Base-by-base conservation (phyloP, 1,284 basidiomycete genomes). In the Irpex sp. region DNA sequence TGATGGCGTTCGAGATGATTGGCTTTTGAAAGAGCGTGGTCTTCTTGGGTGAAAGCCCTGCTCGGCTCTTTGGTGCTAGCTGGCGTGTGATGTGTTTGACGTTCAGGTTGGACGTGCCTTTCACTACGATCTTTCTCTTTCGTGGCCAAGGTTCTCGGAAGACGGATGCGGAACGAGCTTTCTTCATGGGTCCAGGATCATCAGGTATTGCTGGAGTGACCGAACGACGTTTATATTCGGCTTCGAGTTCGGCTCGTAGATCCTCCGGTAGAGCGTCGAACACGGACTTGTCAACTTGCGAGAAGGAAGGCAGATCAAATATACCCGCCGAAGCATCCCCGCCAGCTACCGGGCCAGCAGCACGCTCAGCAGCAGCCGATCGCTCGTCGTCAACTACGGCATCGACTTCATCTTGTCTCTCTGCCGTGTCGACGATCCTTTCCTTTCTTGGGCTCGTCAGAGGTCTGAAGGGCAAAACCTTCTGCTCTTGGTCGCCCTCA, bases 231-330 rank as follows among this genome's bases (percentile, higher is more conserved):
- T 79, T 79, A 66, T 90, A 91, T 65, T 89, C 88, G 2, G 75
- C 75, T 65, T 92, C 83, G 3, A 93, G 77, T 70, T 95, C 93
- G 62, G 81, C 76, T 36, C 86, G 84, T 19, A 94, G 77, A 26
- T 92, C 89, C 1, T 76, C 77, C 0, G 93, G 93, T 17, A 95
- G 79, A 0, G 88, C 89, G 19, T 85, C 79, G 62, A 93, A 86
- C 0, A 94, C 87, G 1, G 82, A 81, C 69, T 77, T 82, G 72
- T 94, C 93, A 4, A 94, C 79, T 70, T 92, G 90, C 0, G 90
- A 91, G 69, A 90, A 83, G 0, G 86, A 84, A 1, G 90, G 90
- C 15, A 91, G 74, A 43, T 82, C 83, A 35, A 66, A 15, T 6
- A 37, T 33, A 9, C 60, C 11, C 31, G 55, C 47, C 9, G 61